phyloP scores from a whole-genome alignment of 2,329 filamentous ascomycete genomes.

The Penicillium polonicum region DNA sequence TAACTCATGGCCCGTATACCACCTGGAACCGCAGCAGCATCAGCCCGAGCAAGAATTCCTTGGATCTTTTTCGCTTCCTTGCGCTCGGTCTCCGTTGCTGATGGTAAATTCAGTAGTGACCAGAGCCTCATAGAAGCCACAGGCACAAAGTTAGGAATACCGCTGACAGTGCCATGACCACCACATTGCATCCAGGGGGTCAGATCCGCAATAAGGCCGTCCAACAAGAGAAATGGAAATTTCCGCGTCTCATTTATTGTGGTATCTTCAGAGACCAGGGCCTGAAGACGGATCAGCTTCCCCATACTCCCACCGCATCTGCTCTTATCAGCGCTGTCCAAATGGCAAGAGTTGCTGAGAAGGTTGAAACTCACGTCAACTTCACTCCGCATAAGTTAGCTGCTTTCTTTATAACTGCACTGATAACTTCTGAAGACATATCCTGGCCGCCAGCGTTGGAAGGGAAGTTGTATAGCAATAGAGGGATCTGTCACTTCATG shows the following conservation, averaged over 20 bases:
- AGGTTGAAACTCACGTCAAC: background rate
- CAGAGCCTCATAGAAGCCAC: slow-evolving; percentile 24
- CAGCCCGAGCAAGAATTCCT: background rate
- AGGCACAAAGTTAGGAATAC: slow-evolving; percentile 27
- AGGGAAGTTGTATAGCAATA: background rate
- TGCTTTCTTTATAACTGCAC: background rate
- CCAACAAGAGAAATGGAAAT: slow-evolving; percentile 10
- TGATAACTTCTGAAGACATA: background rate
- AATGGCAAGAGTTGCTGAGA: background rate
- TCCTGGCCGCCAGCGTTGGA: background rate
- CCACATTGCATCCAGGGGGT: slow-evolving; percentile 27
- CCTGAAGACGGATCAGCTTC: background rate
- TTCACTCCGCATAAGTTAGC: background rate
- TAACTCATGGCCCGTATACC: background rate
- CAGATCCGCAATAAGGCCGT: slow-evolving; percentile 26
- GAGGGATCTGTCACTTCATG: background rate
- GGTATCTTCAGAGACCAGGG: background rate
- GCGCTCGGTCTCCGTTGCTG: background rate
- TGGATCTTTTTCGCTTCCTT: background rate
- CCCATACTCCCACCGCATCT: background rate
- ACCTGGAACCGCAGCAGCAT: background rate
- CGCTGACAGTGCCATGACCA: slow-evolving; percentile 27
- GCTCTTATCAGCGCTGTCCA: background rate
- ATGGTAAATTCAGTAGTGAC: slow-evolving; percentile 18
- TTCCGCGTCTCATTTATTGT: background rate